Percentiles rank a stretch among this genome's conserved stretches.
Evolutionary conservation across 1,139 yeast species (phyloP).

Genomic region (Protomyces inundatus): DNA sequence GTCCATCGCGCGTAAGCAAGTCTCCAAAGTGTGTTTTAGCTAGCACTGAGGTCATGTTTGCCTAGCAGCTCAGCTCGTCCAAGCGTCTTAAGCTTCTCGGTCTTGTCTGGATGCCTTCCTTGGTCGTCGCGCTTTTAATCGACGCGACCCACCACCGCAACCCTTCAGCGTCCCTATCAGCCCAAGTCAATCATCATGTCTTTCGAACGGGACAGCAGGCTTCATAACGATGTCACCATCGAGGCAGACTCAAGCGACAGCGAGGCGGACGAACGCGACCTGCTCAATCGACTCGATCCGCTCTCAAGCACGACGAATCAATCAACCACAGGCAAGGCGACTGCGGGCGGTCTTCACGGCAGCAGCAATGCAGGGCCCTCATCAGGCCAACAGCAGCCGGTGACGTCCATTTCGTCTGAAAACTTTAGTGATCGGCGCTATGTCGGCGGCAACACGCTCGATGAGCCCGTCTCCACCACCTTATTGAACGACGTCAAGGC

Average conservation of each 20-base stretch:
- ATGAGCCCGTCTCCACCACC: conserved; percentile 72
- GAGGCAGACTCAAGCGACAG: conserved; percentile 29
- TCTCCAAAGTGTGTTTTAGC: no score
- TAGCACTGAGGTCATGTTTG: no score
- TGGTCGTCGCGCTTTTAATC: no score
- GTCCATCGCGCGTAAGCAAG: conserved; percentile 40
- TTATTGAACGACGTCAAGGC: conserved; percentile 61
- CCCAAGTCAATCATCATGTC: background rate
- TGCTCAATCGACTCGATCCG: conserved; percentile 21
- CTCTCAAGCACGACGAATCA: background rate
- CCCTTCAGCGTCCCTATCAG: no score
- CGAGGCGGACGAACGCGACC: conserved; percentile 25
- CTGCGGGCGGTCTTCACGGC: background rate
- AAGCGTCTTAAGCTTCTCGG: no score
- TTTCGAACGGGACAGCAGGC: background rate
- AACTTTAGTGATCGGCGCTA: conserved; percentile 47
- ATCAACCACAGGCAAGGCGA: background rate
- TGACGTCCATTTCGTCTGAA: conserved; percentile 19
- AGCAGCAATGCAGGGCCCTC: background rate
- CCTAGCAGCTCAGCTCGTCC: no score
- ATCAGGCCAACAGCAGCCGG: background rate
- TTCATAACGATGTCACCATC: conserved; percentile 26
- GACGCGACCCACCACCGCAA: no score
- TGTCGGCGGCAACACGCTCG: conserved; percentile 77
- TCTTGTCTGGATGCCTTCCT: no score